A percentile compares a stretch with the other conserved stretches of the same genome.
These are phyloP conservation scores for Aspergillus hancockii DNA, from an alignment of 495 filamentous ascomycete genomes.

Conservation along the genomic window DNA sequence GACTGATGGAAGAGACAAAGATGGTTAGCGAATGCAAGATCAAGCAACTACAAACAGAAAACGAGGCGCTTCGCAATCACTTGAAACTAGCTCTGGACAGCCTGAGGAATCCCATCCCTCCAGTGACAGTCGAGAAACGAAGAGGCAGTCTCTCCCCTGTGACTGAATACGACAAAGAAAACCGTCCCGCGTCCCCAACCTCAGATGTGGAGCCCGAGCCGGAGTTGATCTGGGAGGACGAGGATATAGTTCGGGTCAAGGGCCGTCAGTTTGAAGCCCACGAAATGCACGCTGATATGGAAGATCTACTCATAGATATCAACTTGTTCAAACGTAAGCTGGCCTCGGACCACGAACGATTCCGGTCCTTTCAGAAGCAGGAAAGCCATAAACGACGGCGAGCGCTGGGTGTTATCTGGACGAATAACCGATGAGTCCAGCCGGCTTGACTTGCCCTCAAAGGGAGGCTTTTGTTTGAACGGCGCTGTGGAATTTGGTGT, in stretches of 20 bases:
- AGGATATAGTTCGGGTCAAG: conserved; percentile 26
- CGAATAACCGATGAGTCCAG: conserved; percentile 33
- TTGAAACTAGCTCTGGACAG: conserved; percentile 83
- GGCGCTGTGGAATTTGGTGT: conserved; percentile 19
- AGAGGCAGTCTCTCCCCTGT: conserved; percentile 37
- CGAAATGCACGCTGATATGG: conserved; percentile 68
- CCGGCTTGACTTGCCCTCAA: background rate
- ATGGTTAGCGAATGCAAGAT: conserved; percentile 92
- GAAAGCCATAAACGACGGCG: conserved; percentile 33
- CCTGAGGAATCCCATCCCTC: conserved; percentile 81
- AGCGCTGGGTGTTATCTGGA: conserved; percentile 35
- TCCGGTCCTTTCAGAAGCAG: conserved; percentile 35
- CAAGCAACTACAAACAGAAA: conserved; percentile 78
- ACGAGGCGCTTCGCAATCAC: conserved; percentile 83
- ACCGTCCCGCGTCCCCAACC: conserved; percentile 38
- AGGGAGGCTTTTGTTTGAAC: conserved; percentile 22
- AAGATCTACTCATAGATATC: conserved; percentile 73
- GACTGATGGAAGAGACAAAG: conserved; percentile 88
- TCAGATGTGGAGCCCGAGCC: conserved; percentile 34
- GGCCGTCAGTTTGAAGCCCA: conserved; percentile 41
- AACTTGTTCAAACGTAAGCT: conserved; percentile 82
- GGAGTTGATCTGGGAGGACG: conserved; percentile 45
- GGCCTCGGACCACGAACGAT: conserved; percentile 69
- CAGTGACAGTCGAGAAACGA: conserved; percentile 35
- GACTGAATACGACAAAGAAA: conserved; percentile 45